A percentile compares a stretch with the other conserved stretches of the same genome.
phyloP scores from a whole-genome alignment of 2,329 filamentous ascomycete species.

The Pestalotiopsis sp. region DNA sequence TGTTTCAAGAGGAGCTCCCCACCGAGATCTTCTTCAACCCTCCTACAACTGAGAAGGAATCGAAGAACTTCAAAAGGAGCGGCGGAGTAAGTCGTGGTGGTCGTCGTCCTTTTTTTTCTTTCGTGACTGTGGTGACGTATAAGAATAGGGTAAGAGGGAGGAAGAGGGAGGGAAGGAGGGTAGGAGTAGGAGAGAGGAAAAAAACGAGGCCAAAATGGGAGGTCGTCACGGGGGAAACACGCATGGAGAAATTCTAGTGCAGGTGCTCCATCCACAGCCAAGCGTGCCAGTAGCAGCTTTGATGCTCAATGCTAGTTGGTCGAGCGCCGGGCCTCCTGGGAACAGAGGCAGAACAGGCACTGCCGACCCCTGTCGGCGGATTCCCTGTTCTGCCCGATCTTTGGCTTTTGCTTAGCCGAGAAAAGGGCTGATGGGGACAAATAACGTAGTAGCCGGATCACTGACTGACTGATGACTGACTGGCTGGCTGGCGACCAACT shows the following conservation, averaged over 20 bases:
- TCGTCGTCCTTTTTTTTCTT: conserved; percentile 8
- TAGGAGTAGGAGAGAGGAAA: conserved; percentile 1
- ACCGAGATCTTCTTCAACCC: conserved; percentile 25
- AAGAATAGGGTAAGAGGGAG: conserved; percentile 15
- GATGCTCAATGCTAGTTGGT: conserved; percentile 1
- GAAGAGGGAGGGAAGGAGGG: conserved; percentile 19
- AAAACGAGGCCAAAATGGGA: not conserved
- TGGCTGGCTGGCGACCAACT: not conserved
- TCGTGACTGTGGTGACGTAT: conserved; percentile 16
- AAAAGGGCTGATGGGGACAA: not conserved
- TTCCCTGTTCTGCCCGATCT: conserved; percentile 6
- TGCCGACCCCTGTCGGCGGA: not conserved
- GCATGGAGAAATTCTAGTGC: conserved; percentile 10
- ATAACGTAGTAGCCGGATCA: not conserved
- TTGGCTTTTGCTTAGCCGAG: not conserved
- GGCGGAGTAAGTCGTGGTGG: conserved; percentile 50
- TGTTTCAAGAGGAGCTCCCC: conserved; percentile 22
- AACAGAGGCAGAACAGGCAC: not conserved
- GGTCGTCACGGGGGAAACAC: conserved; percentile 3
- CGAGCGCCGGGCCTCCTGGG: not conserved
- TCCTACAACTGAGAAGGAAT: conserved; percentile 23
- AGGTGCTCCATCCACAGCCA: not conserved
- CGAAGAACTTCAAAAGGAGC: conserved; percentile 39
- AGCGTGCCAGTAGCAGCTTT: not conserved
- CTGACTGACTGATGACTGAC: not conserved